Evolutionary conservation across 495 filamentous ascomycete species (phyloP), one percentile per base, ranked within the genome.

Genomic region (Penicillium egyptiacum): DNA sequence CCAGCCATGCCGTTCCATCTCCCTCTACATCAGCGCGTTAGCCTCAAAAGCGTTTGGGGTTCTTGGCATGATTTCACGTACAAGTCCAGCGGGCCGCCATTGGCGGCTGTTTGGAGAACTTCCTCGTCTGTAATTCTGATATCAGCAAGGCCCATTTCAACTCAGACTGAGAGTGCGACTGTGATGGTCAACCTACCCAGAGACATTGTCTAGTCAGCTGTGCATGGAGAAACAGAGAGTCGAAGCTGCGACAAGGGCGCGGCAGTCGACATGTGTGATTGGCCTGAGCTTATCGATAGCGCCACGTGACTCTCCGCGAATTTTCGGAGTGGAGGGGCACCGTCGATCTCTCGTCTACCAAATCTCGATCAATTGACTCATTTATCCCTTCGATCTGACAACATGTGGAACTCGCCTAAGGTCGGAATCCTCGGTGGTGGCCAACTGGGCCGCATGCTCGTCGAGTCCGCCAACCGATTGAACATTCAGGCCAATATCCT

Each of bases 391-490:
- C 39, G 30, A 56, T 53, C 37, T 16, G 35, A 59, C 57, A 72
- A 52, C 23, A 76, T 77, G 76, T 79, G 76, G 76, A 79, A 79
- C 63, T 72, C 75, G 26, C 76, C 66, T 43, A 78, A 75, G 61
- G 73, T 91, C 49, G 87, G 88, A 58, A 82, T 91, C 55, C 81
- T 89, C 55, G 86, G 86, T 20, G 86, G 86, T 33, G 93, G 93
- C 65, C 92, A 93, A 76, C 81, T 98, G 30, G 94, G 94, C 43
- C 89, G 90, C 57, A 98, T 98, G 94, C 81, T 97, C n/a, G 86
- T 90, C 50, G 91, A 98, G 74, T 87, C 89, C 40, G 91, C 94
- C 46, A 92, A 92, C 62, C 86, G 86, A 45, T 81, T 96, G 37
- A 91, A 91, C 62, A 88, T 97, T 67, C 81, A 88, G 56, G 80